Conservation (phyloP, 2,329 filamentous ascomycete genomes). For the Trichoderma harzianum region DNA sequence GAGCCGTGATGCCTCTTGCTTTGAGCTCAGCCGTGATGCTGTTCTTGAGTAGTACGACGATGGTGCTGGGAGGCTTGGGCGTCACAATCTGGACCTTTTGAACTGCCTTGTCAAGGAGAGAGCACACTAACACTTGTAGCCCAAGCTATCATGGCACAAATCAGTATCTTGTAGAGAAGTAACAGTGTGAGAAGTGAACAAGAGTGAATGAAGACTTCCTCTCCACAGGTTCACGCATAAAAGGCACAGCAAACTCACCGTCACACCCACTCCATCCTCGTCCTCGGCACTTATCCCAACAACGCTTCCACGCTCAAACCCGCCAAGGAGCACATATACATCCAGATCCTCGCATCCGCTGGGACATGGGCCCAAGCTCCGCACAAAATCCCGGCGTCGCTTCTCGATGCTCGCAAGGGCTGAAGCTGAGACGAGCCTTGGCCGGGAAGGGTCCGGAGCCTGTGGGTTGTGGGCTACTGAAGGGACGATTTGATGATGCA, state of each 20-base stretch:
- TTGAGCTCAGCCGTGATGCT: constrained; percentile 37
- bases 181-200: too few relatives aligned
- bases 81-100: constrained; percentile 46
- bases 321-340: constrained; percentile 42
- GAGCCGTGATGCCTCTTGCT: constrained; percentile 5
- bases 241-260: constrained; percentile 36
- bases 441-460: constrained; percentile 22
- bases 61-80: constrained; percentile 39
- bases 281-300: constrained; percentile 54
- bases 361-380: constrained; percentile 30
- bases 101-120: constrained; percentile 31
- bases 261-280: constrained; percentile 44
- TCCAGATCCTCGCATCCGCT: constrained; percentile 51
- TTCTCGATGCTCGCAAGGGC: constrained; percentile 40
- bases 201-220: not conserved
- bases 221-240: not conserved
- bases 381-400: constrained; percentile 32
- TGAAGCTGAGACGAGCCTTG: constrained; percentile 45
- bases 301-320: constrained; percentile 49
- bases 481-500: not conserved
- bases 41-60: constrained; percentile 43
- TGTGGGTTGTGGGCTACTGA: not conserved
- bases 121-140: constrained; percentile 45
- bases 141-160: constrained; percentile 38
- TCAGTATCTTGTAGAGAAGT: not conserved